Evolutionary conservation across 192 early-diverging fungal genomes (phyloP), one percentile per base, ranked within the genome.

Genomic region (Podila epicladia): DNA sequence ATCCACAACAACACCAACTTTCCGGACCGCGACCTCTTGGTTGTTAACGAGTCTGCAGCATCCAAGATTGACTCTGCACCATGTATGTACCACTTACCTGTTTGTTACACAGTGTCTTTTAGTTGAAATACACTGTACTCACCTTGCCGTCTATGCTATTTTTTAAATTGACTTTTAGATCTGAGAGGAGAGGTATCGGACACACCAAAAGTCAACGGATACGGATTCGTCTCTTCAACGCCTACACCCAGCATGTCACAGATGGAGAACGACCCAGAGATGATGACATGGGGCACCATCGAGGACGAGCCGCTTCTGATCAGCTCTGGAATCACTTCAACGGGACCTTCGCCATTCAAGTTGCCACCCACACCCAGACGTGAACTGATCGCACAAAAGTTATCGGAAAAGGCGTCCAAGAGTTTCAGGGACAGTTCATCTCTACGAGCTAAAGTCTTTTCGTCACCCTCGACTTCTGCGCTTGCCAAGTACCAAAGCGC

Each of bases 261-360:
- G 62, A 68, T 96, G 33, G 77, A 69, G n/a, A 91, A 91, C 49
- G 90, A 88, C 20, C 82, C 86, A 32, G 89, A 90, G 24, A 65
- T 95, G 35, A 92, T 96, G 92, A 96, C 95, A 22, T 96, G 94
- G 94, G 94, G 94, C 50, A 88, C 86, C 31, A 93, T 96, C 63
- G 94, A 95, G 57, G 92, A 91, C 15, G 94, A 92, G 7, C 94
- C 94, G 2, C 58, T 95, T 28, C 76, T 94, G 55, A 87, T 95
- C 37, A 79, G 74, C 22, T 66, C 67, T 58, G 71, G 71, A 12
- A 38, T 82, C 51, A n/a, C 31, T 22, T 19, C 69, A 22, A 60
- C 59, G 55, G 69, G 51, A 48, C 76, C 76, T 4, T 84, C 83
- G 5, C 74, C 74, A 58, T 93, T 93, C 66, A 72, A 77, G 22